These are phyloP conservation scores for Arachis hypogaea DNA, from an alignment of 306 rosid species.

Conservation along the genomic window DNA sequence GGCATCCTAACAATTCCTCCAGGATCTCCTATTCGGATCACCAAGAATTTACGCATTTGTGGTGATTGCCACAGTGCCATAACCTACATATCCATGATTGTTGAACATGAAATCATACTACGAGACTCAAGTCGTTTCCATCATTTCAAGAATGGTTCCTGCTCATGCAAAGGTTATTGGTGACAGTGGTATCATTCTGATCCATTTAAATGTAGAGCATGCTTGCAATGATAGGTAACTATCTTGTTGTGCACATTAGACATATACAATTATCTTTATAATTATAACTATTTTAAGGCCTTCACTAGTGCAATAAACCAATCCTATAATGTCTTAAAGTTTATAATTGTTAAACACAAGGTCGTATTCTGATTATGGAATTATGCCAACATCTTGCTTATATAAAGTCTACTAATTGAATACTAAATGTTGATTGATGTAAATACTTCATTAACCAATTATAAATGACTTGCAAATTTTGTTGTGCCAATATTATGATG, in stretches of 20 bases:
- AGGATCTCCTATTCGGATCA: conserved; percentile 61
- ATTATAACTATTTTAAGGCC: not conserved
- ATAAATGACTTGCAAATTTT: too few relatives aligned
- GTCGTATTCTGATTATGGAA: not conserved
- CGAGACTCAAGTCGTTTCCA: conserved; percentile 92
- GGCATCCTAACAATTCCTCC: conserved; percentile 59
- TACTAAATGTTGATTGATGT: too few relatives aligned
- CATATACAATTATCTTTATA: not conserved
- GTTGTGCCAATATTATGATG: too few relatives aligned
- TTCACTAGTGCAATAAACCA: not conserved
- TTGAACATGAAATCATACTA: conserved; percentile 77
- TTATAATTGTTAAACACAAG: not conserved
- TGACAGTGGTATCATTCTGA: conserved; percentile 41
- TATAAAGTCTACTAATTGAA: too few relatives aligned
- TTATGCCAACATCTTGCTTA: too few relatives aligned
- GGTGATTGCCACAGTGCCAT: conserved; percentile 85
- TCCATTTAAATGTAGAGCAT: conserved; percentile 7
- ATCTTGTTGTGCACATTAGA: not conserved
- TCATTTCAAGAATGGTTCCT: conserved; percentile 83
- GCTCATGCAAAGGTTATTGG: conserved; percentile 86
- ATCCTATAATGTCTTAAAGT: not conserved
- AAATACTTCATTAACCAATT: too few relatives aligned
- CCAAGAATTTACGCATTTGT: conserved; percentile 76
- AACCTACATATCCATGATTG: conserved; percentile 70
- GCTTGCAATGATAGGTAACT: conserved; percentile 31